Evolutionary conservation across 2,329 filamentous ascomycete species (phyloP).

Genomic region (Knoxdaviesia capensis): DNA sequence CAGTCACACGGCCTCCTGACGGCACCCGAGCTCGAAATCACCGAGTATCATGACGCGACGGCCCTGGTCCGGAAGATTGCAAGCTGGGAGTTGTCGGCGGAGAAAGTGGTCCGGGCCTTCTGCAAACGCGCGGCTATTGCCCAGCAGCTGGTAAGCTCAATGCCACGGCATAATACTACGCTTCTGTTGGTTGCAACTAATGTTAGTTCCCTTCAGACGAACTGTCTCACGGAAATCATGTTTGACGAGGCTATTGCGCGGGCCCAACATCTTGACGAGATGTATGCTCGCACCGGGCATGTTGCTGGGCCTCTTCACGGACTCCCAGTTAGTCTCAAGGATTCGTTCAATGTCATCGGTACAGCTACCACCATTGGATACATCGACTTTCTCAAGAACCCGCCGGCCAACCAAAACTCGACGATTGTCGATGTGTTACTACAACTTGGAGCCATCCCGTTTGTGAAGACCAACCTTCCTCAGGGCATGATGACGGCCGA

Average conservation of each 20-base stretch:
- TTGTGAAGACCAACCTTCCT: slow-evolving; percentile 36
- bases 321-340: slow-evolving; percentile 28
- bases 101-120: slow-evolving; percentile 25
- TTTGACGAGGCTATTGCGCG: slow-evolving; percentile 25
- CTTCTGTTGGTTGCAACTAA: too few relatives aligned
- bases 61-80: slow-evolving; percentile 19
- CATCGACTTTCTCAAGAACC: slow-evolving; percentile 9
- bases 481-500: slow-evolving; percentile 53
- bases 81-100: slow-evolving; percentile 14
- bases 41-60: slow-evolving; percentile 22
- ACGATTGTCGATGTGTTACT: slow-evolving; percentile 20
- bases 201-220: slow-evolving; percentile 5
- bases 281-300: slow-evolving; percentile 16
- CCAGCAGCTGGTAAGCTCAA: slow-evolving; percentile 25
- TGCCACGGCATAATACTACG: too few relatives aligned
- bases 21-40: slow-evolving; percentile 23
- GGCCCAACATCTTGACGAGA: slow-evolving; percentile 18
- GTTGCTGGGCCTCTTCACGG: slow-evolving; percentile 38
- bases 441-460: slow-evolving; percentile 29
- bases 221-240: slow-evolving; percentile 30
- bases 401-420: slow-evolving; percentile 11
- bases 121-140: slow-evolving; percentile 32
- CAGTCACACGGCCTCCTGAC: slow-evolving; percentile 21
- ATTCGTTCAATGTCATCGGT: slow-evolving; percentile 35
- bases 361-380: slow-evolving; percentile 30